phyloP scores from a whole-genome alignment of 106 monocot species.

The Cymbidium sinense region DNA sequence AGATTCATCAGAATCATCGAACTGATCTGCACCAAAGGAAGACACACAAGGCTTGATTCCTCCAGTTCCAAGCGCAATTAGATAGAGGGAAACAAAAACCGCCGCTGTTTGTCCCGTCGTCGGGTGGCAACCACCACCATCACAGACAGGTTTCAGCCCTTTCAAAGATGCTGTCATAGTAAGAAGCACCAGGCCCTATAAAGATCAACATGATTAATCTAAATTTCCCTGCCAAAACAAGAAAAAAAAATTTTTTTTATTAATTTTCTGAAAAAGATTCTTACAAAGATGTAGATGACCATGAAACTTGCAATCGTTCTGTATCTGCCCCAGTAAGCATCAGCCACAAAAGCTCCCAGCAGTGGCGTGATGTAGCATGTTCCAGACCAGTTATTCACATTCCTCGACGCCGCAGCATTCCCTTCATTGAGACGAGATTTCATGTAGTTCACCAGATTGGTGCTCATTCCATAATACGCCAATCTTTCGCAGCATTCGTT shows the following conservation, averaged over 20 bases:
- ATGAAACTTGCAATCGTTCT: slow-evolving; percentile 33
- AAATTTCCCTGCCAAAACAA: background rate
- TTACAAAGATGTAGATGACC: slow-evolving; percentile 31
- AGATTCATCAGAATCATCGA: slow-evolving; percentile 37
- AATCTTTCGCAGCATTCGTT: slow-evolving; percentile 46
- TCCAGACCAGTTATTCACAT: slow-evolving; percentile 51
- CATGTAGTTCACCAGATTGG: slow-evolving; percentile 44
- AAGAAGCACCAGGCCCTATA: slow-evolving; percentile 29
- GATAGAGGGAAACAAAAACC: slow-evolving; percentile 41
- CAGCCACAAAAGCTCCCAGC: slow-evolving; percentile 42
- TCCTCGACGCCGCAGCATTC: slow-evolving; percentile 21
- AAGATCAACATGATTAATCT: background rate
- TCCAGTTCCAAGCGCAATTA: slow-evolving; percentile 46
- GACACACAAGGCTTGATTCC: slow-evolving; percentile 54
- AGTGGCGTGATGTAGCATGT: slow-evolving; percentile 46
- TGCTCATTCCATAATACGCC: slow-evolving; percentile 56
- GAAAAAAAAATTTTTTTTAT: background rate
- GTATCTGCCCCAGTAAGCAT: slow-evolving; percentile 38
- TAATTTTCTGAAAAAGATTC: background rate
- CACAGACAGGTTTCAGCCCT: slow-evolving; percentile 28
- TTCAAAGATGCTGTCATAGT: slow-evolving; percentile 32
- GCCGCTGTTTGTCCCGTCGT: slow-evolving; percentile 24
- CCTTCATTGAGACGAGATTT: slow-evolving; percentile 25
- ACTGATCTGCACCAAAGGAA: slow-evolving; percentile 57
- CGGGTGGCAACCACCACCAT: slow-evolving; percentile 26